Base-by-base conservation (phyloP, 345 rosid species). In the Aegle marmelos region DNA sequence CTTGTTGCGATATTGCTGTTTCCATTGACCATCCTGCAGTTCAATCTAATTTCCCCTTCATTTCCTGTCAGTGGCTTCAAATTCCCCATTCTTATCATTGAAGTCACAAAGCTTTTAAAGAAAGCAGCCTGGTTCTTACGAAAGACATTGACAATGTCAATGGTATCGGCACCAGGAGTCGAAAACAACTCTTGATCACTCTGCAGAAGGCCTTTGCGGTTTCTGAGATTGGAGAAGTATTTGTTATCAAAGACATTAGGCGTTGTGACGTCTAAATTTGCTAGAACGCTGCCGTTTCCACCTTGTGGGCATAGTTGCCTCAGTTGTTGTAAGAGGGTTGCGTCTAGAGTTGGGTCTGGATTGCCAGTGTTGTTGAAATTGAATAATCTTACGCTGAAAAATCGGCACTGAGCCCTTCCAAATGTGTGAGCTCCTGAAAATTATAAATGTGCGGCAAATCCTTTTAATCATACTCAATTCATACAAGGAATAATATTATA, bases 41-140 rank as follows among this genome's bases (percentile, higher is more conserved):
- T 87, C 78, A 65, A 54, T 80, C 93, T 90, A 70, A 91, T 82
- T 75, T 91, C 88, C 39, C 96, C 93, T 24, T 10, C 76, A 41
- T 45, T 82, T 24, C 92, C 92, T 0, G 93, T 84, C 34, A 89
- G 71, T 0, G 82, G 82, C 61, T 88, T 79, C 36, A 91, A 74
- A 57, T 91, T 87, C 36, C 96, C 96, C 96, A 91, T 90, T 6
- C 82, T 83, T 28, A 89, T 84, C 94, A 91, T 90, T n/a, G 93
- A 90, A 48, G 14, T 61, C 69, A 41, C 87, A 80, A 91, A 91
- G 62, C 84, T 81, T 61, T 85, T 78, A 57, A 91, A 89, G 82
- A 91, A 91, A 63, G 83, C 83, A 0, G 86, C 88, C 22, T 86
- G 85, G 75, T 88, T 87, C 48, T 66, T 59, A 45, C 81, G 67